Percentiles rank a stretch among this genome's conserved stretches.
phyloP scores from a whole-genome alignment of 768 basidiomycete genomes.

The Antrodiella citrinella region DNA sequence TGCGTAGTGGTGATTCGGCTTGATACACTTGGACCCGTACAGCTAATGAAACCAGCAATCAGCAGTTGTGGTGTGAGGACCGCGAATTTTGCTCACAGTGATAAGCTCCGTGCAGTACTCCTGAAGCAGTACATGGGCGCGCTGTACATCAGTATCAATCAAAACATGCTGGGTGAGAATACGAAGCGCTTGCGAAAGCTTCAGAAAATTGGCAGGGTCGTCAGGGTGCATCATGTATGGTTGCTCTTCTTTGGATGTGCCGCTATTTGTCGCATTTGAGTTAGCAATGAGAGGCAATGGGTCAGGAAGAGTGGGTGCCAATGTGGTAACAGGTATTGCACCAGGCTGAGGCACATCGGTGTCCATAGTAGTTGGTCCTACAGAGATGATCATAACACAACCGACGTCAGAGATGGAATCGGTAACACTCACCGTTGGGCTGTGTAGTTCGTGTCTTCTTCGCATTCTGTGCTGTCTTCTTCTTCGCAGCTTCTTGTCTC shows the following conservation, averaged over 20 bases:
- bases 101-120: slow-evolving; percentile 18
- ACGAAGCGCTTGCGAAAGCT: slow-evolving; percentile 12
- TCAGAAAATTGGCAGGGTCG: slow-evolving; percentile 17
- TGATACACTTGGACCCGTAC: slow-evolving; percentile 23
- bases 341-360: no score
- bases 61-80: slow-evolving; percentile 9
- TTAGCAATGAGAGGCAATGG: no score
- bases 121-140: slow-evolving; percentile 13
- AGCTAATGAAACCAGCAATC: slow-evolving; percentile 14
- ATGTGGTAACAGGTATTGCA: no score
- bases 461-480: neutral
- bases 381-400: no score
- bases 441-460: neutral
- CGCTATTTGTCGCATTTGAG: no score
- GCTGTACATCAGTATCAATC: slow-evolving; percentile 4
- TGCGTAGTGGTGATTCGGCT: slow-evolving; percentile 31
- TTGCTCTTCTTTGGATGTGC: no score
- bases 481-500: neutral
- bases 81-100: slow-evolving; percentile 8
- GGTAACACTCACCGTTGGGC: neutral
- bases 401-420: neutral
- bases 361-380: no score
- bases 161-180: slow-evolving; percentile 10
- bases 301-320: no score
- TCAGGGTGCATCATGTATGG: slow-evolving; percentile 11